A percentile compares a stretch with the other conserved stretches of the same genome.
Conservation (phyloP, 1,139 yeast genomes). For the Pneumocystis carinii region DNA sequence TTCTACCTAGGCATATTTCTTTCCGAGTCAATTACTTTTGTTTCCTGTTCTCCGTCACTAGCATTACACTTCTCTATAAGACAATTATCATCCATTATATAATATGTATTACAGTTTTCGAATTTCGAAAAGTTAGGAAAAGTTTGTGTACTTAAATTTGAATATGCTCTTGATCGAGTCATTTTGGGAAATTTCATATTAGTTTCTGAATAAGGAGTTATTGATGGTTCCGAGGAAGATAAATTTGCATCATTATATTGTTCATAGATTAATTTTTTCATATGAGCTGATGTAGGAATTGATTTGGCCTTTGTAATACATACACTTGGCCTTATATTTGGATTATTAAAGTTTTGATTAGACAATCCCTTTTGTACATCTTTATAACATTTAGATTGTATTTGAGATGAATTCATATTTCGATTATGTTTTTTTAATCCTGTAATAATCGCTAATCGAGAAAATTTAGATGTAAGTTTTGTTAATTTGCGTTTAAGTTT, state of each 20-base stretch:
- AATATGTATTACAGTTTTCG: not conserved
- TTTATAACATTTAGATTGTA: not conserved
- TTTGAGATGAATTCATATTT: not conserved
- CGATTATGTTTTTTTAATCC: not conserved
- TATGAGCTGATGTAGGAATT: not conserved
- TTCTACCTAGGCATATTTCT: not conserved
- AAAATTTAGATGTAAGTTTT: not conserved
- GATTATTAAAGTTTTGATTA: not conserved
- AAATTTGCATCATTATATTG: not conserved
- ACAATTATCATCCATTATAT: not conserved
- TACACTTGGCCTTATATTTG: not conserved
- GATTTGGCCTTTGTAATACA: not conserved
- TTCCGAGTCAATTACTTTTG: not conserved
- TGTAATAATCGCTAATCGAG: not conserved
- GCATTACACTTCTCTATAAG: not conserved
- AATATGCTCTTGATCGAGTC: not conserved
- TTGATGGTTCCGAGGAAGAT: not conserved
- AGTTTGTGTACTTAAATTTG: not conserved
- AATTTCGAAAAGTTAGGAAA: not conserved
- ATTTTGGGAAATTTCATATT: not conserved
- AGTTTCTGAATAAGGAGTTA: not conserved
- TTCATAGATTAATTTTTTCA: not conserved
- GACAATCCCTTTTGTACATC: not conserved
- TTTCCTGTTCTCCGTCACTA: not conserved
- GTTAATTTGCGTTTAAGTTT: slow-evolving; percentile 1